These are phyloP conservation scores for Rhodotorula graminis DNA, from an alignment of 768 basidiomycete species.

Conservation along the genomic window DNA sequence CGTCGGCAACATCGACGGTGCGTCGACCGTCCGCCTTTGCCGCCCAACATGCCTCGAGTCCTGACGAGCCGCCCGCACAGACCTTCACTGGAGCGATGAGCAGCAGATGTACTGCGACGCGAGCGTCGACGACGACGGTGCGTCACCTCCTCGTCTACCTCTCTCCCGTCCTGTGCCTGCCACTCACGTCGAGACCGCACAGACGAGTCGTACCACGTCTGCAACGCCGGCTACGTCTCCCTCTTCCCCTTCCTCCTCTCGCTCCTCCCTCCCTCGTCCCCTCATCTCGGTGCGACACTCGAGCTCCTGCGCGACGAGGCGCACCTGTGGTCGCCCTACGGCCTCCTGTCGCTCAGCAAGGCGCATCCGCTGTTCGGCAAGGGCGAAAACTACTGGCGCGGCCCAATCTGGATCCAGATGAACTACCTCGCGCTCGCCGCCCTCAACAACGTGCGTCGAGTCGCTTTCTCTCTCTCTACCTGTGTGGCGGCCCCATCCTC, in stretches of 20 bases:
- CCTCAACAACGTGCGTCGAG: constrained; percentile 61
- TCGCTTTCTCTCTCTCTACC: too few relatives aligned
- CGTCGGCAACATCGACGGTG: constrained; percentile 66
- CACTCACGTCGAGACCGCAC: constrained; percentile 1
- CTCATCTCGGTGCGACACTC: constrained; percentile 73
- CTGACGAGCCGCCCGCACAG: constrained; percentile 49
- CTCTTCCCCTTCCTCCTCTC: constrained; percentile 87
- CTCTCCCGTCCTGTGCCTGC: neutral
- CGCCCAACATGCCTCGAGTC: too few relatives aligned
- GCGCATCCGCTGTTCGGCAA: constrained; percentile 82
- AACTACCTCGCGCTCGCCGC: constrained; percentile 82
- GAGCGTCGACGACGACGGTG: constrained; percentile 77
- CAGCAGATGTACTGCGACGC: constrained; percentile 90
- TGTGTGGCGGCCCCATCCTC: too few relatives aligned
- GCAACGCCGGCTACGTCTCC: constrained; percentile 84
- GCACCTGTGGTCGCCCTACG: constrained; percentile 87
- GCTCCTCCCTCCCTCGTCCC: constrained; percentile 69
- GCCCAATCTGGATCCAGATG: constrained; percentile 96
- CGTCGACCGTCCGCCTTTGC: neutral
- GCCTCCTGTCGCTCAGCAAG: constrained; percentile 80
- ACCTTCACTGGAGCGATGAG: constrained; percentile 88
- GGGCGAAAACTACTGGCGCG: constrained; percentile 96
- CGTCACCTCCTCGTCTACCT: neutral
- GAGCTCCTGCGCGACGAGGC: constrained; percentile 72
- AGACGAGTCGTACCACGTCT: constrained; percentile 90